Conservation (phyloP, 2,329 filamentous ascomycete genomes). For the Hymenotorrendiella dingleyae region DNA sequence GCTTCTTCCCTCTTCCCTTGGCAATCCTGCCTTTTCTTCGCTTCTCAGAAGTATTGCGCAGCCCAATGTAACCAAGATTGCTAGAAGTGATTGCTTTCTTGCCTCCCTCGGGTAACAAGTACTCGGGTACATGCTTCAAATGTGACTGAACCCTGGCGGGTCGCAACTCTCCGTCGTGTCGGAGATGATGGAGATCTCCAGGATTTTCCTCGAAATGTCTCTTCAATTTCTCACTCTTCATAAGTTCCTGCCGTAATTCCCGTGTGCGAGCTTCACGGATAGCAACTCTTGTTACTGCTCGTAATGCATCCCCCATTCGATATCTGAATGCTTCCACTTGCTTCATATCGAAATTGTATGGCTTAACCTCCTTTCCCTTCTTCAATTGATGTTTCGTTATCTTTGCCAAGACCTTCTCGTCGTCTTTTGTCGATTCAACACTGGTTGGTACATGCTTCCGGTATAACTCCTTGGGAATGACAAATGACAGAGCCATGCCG, state of each 20-base stretch:
- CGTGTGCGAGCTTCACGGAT: constrained; percentile 84
- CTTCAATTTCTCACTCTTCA: constrained; percentile 91
- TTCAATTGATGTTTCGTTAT: constrained; percentile 76
- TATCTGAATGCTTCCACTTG: constrained; percentile 93
- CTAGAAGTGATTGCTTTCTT: constrained; percentile 60
- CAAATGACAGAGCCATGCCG: constrained; percentile 94
- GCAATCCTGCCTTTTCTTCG: constrained; percentile 32
- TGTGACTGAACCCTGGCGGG: constrained; percentile 81
- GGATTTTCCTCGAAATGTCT: constrained; percentile 97
- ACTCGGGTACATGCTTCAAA: constrained; percentile 90
- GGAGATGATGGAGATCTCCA: constrained; percentile 75
- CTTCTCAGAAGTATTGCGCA: constrained; percentile 47
- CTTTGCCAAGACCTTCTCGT: constrained; percentile 77
- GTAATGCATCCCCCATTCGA: constrained; percentile 85
- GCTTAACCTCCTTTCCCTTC: constrained; percentile 73
- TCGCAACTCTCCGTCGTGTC: constrained; percentile 84
- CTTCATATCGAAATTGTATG: constrained; percentile 91
- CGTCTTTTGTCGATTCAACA: constrained; percentile 67
- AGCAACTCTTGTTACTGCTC: constrained; percentile 82
- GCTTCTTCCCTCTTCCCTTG: constrained; percentile 44
- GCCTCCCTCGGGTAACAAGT: constrained; percentile 73
- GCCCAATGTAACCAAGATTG: constrained; percentile 71
- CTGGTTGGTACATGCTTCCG: constrained; percentile 86
- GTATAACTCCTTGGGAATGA: constrained; percentile 74
- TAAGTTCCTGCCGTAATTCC: constrained; percentile 81